These are phyloP conservation scores for Hemileccinum rubropunctum DNA, from an alignment of 768 basidiomycete genomes.

Conservation along the genomic window DNA sequence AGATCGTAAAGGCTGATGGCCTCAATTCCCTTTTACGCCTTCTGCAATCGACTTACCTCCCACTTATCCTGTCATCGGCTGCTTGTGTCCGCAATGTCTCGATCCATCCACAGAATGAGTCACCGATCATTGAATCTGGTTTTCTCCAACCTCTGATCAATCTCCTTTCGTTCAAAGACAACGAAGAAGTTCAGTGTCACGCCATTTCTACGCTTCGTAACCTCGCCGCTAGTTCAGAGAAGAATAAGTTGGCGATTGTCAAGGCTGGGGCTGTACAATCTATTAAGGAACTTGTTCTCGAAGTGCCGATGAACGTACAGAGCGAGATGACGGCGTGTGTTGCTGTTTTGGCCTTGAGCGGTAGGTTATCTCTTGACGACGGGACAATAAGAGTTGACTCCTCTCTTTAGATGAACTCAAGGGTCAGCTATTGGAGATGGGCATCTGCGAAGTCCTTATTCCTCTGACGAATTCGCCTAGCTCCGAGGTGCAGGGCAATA, in stretches of 20 bases:
- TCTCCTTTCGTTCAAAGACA: slow-evolving; percentile 96
- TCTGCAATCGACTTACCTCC: slow-evolving; percentile 94
- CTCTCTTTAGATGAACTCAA: slow-evolving; percentile 84
- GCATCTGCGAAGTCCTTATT: slow-evolving; percentile 95
- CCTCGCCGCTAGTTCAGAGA: slow-evolving; percentile 93
- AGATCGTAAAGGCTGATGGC: slow-evolving; percentile 96
- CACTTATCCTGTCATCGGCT: slow-evolving; percentile 95
- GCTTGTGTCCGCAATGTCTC: slow-evolving; percentile 99
- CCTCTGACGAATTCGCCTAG: slow-evolving; percentile 94
- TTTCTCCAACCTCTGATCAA: slow-evolving; percentile 96
- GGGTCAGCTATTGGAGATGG: slow-evolving; percentile 95
- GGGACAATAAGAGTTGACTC: slow-evolving; percentile 3
- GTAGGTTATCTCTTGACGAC: slow-evolving; percentile 43
- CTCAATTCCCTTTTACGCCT: slow-evolving; percentile 89
- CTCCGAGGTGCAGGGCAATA: slow-evolving; percentile 98
- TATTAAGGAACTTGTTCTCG: slow-evolving; percentile 94
- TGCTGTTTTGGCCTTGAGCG: slow-evolving; percentile 92
- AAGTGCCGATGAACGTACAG: slow-evolving; percentile 94
- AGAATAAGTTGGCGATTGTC: slow-evolving; percentile 97
- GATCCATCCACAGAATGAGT: slow-evolving; percentile 97
- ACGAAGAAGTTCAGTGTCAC: slow-evolving; percentile 99
- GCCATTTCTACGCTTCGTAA: slow-evolving; percentile 97
- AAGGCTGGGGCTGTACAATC: slow-evolving; percentile 95
- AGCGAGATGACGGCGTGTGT: slow-evolving; percentile 99
- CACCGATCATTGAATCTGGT: slow-evolving; percentile 97